Base-by-base conservation (phyloP, 495 filamentous ascomycete genomes). In the Daldinia concentrica region DNA sequence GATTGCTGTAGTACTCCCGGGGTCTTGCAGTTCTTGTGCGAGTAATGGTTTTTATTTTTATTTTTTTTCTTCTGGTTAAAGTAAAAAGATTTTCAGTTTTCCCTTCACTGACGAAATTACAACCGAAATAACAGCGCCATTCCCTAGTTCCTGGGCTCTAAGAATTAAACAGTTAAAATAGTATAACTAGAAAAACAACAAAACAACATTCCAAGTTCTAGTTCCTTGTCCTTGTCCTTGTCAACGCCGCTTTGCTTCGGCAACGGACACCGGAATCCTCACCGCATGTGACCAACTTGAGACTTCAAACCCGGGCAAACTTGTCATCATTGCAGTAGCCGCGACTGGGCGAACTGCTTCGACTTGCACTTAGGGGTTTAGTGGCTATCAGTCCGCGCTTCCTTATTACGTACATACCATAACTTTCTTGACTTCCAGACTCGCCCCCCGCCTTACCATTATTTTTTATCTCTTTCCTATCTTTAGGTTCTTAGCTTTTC, bases 351-450 rank as follows among this genome's bases (percentile, higher is more conserved):
- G 63, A 76, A 66, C 74, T 75, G 85, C 82, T 76, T 85, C 79
- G 74, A 89, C 86, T 82, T 91, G 89, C 88, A 89, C 87, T 91
- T 90, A 88, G 85, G 82, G 86, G 87, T 84, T 82, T 86, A 86
- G 84, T 79, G 78, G 65, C 68, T 75, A 74, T 68, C 67, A 66
- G 32, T 68, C 63, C 56, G 56, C 43, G 24, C 64, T 71, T 68
- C 37, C 72, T 69, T 71, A 76, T 78, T 78, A 78, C 76, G 72
- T 74, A 27, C 26, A 27, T 27, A 78, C 72, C 61, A 65, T 62
- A 29, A 50, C 72, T 52, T 63, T 62, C 41, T 58, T 66, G 63
- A 65, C 62, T 39, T 66, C 62, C 63, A 32, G n/a, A 59, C 48
- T 64, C 68, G 68, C 73, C 76, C 76, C 74, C 76, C 73, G 71